Base-by-base conservation (phyloP, 1,284 basidiomycete genomes). In the Ustilago lituana region DNA sequence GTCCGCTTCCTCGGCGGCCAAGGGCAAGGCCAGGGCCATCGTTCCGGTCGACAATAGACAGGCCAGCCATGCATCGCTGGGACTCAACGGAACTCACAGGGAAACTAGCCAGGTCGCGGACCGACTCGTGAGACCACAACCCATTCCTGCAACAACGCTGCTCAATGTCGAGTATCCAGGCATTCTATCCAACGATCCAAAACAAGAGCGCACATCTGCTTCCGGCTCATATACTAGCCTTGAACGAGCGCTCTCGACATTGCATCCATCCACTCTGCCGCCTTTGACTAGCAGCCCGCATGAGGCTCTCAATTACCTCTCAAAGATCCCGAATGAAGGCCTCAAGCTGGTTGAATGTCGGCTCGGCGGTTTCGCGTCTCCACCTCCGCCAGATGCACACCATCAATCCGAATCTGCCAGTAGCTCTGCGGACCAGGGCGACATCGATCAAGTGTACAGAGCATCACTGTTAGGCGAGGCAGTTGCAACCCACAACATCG, bases 121-220 rank as follows among this genome's bases (percentile, higher is more conserved):
- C n/a, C 33, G 32, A 11, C 54, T 45, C 36, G 52, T 66, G 40
- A 14, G 50, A 19, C 54, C 65, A 4, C 58, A 46, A 23, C 47
- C 47, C 17, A 61, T 80, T 3, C 78, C 78, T 3, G 11, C 58
- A 27, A 63, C 53, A 8, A 27, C 44, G 1, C 51, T 77, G 7
- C 40, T 78, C 40, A 61, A 61, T 22, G 55, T 80, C 52, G 78
- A 80, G 36, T 80, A 78, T 50, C 78, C 78, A 2, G 78, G 75
- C 36, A 53, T 74, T 22, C 47, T 74, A 4, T 31, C 46, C 2
- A 15, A 41, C 8, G 39, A 54, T 14, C 27, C 41, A 7, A 49
- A 35, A n/a, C 44, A 20, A 1, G 22, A n/a, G 19, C 27, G 29
- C 5, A 12, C 19, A 1, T 51, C 52, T 5, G 37, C 51, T 22